These are phyloP conservation scores for Nannochloropsis gaditana DNA, from an alignment of 108 stramenopile genomes.

Conservation along the genomic window DNA sequence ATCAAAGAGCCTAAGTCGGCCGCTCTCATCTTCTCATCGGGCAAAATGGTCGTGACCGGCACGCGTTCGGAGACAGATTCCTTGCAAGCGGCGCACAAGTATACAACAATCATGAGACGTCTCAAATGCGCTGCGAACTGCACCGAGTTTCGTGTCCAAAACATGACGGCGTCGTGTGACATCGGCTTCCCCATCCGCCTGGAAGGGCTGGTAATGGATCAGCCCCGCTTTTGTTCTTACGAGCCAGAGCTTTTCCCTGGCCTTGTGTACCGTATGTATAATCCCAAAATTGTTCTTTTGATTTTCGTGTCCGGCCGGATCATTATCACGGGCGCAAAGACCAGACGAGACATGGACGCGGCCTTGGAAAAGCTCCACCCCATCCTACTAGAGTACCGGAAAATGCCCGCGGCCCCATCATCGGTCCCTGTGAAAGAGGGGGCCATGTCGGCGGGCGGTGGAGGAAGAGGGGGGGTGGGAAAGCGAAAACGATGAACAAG, in stretches of 20 bases:
- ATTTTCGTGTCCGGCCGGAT: conserved; percentile 94
- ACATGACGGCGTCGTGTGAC: conserved; percentile 91
- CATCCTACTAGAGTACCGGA: conserved; percentile 32
- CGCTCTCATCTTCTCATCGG: conserved; percentile 87
- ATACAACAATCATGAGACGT: conserved; percentile 25
- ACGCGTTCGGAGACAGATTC: conserved; percentile 75
- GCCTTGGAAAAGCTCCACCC: conserved; percentile 54
- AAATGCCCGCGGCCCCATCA: conserved; percentile 17
- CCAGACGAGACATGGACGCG: conserved; percentile 30
- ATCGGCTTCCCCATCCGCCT: conserved; percentile 91
- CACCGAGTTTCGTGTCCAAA: conserved; percentile 83
- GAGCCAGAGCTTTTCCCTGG: conserved; percentile 99
- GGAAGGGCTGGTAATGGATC: conserved; percentile 88
- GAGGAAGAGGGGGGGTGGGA: background rate
- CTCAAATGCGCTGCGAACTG: background rate
- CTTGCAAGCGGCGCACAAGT: conserved; percentile 31
- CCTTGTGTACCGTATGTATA: conserved; percentile 83
- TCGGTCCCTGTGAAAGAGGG: background rate
- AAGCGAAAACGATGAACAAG: background rate
- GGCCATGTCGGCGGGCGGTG: background rate
- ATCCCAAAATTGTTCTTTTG: conserved; percentile 81
- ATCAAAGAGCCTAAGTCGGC: conserved; percentile 87
- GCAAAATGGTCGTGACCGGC: conserved; percentile 91
- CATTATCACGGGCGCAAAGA: conserved; percentile 59
- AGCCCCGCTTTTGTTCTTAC: conserved; percentile 78